phyloP scores from a whole-genome alignment of 257 asterid species.

The Solanum sparsipilum region DNA sequence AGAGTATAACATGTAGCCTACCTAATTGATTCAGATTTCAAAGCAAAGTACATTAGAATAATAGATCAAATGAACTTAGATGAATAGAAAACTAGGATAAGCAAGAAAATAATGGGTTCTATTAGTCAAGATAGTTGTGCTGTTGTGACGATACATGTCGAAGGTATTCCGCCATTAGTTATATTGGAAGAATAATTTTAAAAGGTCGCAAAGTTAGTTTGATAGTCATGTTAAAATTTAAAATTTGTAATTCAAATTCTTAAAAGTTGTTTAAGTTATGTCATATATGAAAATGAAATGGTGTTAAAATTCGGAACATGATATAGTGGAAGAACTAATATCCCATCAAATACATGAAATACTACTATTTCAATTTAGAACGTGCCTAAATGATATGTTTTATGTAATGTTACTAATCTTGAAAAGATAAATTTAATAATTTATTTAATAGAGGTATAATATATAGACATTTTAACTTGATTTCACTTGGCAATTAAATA shows the following conservation, averaged over 20 bases:
- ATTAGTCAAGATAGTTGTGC: neutral
- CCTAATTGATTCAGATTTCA: neutral
- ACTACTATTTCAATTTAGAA: no score
- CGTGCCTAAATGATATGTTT: no score
- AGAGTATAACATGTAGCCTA: neutral
- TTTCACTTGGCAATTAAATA: no score
- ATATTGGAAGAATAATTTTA: neutral
- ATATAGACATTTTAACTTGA: no score
- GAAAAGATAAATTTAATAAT: no score
- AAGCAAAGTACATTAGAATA: neutral
- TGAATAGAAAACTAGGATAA: neutral
- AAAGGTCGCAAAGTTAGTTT: neutral
- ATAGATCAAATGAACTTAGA: neutral
- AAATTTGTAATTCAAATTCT: neutral
- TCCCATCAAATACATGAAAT: no score
- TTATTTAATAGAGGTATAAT: no score
- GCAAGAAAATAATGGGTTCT: neutral
- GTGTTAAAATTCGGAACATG: neutral
- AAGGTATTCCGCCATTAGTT: neutral
- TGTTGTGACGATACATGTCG: neutral
- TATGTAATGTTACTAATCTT: no score
- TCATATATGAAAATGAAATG: neutral
- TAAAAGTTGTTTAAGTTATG: neutral
- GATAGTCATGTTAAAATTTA: neutral
- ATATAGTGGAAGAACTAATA: no score